phyloP scores from a whole-genome alignment of 768 basidiomycete genomes.

The Punctularia strigosozonata region DNA sequence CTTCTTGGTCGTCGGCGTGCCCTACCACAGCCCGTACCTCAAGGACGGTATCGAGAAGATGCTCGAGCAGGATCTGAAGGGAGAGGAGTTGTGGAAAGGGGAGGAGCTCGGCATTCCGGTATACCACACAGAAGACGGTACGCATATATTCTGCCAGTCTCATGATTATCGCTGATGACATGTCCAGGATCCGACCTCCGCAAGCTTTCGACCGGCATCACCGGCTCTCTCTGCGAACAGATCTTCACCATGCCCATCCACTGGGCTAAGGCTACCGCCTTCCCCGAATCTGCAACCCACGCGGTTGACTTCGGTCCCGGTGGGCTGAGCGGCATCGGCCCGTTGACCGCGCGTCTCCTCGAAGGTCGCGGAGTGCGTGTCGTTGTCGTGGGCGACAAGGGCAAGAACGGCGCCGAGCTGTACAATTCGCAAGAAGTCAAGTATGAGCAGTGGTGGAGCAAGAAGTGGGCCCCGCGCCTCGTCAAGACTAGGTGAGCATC shows the following conservation, averaged over 20 bases:
- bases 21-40: conserved; percentile 90
- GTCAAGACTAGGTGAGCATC: conserved; percentile 75
- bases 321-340: conserved; percentile 86
- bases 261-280: conserved; percentile 84
- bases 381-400: conserved; percentile 83
- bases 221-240: conserved; percentile 83
- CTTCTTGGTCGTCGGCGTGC: conserved; percentile 92
- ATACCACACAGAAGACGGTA: conserved; percentile 89
- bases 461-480: conserved; percentile 74
- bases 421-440: conserved; percentile 55
- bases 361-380: conserved; percentile 91
- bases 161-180: conserved; percentile 10
- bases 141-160: conserved; percentile 15
- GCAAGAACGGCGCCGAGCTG: conserved; percentile 80
- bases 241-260: conserved; percentile 89
- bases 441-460: conserved; percentile 84
- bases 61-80: conserved; percentile 59
- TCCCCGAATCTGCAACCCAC: conserved; percentile 87
- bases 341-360: conserved; percentile 78
- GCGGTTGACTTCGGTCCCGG: conserved; percentile 96
- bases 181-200: conserved; percentile 77
- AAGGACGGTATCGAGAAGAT: conserved; percentile 63
- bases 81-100: conserved; percentile 66
- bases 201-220: conserved; percentile 52
- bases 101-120: conserved; percentile 72